Percentiles rank a stretch among this genome's conserved stretches.
phyloP scores from a whole-genome alignment of 129 eudicot genomes.

The Flaveria sonorensis region DNA sequence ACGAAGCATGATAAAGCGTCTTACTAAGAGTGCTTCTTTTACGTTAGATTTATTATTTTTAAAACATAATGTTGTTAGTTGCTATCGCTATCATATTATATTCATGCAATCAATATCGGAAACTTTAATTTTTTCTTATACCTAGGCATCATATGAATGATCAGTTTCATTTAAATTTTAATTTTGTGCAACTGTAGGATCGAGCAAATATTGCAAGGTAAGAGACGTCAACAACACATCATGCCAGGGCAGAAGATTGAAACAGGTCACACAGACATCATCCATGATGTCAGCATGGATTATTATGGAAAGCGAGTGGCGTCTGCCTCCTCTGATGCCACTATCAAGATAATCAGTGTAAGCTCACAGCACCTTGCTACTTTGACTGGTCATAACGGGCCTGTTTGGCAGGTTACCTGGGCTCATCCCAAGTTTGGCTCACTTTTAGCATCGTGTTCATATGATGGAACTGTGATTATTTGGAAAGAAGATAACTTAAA shows the following conservation, averaged over 20 bases:
- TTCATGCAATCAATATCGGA: neutral
- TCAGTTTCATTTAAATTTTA: neutral
- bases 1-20: conserved; percentile 8
- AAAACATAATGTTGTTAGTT: conserved; percentile 1
- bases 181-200: conserved; percentile 24
- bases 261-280: conserved; percentile 39
- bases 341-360: conserved; percentile 33
- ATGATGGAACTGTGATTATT: conserved; percentile 38
- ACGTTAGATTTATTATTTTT: neutral
- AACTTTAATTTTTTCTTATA: neutral
- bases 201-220: conserved; percentile 4
- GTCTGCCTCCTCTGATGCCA: conserved; percentile 43
- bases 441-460: conserved; percentile 42
- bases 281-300: conserved; percentile 46
- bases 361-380: conserved; percentile 40
- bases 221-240: neutral
- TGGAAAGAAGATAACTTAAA: conserved; percentile 41
- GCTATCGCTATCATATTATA: neutral
- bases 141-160: neutral
- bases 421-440: conserved; percentile 47
- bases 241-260: conserved; percentile 48
- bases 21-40: neutral
- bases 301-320: conserved; percentile 47
- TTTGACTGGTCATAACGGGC: conserved; percentile 35
- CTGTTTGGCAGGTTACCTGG: conserved; percentile 47